Percentiles rank a stretch among this genome's conserved stretches.
phyloP scores from a whole-genome alignment of 2,329 filamentous ascomycete species.

The Corniculantispora saksenae region DNA sequence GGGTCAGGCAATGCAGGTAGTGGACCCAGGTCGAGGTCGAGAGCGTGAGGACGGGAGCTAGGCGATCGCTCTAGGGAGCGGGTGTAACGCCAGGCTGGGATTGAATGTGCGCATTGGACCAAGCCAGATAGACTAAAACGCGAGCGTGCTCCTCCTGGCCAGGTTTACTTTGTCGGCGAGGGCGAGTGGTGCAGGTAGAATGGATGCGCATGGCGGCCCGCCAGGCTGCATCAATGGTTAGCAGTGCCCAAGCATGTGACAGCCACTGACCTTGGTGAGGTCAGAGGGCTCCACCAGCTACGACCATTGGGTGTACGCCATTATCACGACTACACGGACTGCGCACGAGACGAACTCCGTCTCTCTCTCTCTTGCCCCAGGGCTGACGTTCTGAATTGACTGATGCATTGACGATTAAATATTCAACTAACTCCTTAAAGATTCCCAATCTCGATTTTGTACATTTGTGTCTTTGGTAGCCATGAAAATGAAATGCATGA shows the following conservation, averaged over 20 bases:
- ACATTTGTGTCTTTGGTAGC: constrained; percentile 14
- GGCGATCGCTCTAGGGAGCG: constrained; percentile 11
- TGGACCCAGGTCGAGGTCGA: neutral
- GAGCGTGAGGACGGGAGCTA: constrained; percentile 4
- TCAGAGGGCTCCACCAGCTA: constrained; percentile 1
- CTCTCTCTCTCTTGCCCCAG: neutral
- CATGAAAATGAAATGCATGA: neutral
- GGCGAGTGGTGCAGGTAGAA: constrained; percentile 1
- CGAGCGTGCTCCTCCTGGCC: constrained; percentile 10
- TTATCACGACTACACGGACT: neutral
- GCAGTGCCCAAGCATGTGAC: constrained; percentile 10
- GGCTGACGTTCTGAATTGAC: neutral
- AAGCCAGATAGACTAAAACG: neutral
- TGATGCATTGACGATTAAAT: constrained; percentile 1
- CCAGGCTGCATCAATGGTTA: neutral
- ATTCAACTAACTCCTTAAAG: constrained; percentile 24
- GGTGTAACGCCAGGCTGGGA: constrained; percentile 9
- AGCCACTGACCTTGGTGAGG: constrained; percentile 4
- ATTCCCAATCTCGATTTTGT: constrained; percentile 21
- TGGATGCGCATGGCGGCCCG: constrained; percentile 15
- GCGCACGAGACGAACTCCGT: neutral
- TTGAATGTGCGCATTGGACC: constrained; percentile 14
- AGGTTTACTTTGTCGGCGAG: neutral
- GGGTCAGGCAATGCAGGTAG: constrained; percentile 23
- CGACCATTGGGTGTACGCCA: neutral